phyloP scores from a whole-genome alignment of 2,329 filamentous ascomycete species.

The Phialocephala subalpina region DNA sequence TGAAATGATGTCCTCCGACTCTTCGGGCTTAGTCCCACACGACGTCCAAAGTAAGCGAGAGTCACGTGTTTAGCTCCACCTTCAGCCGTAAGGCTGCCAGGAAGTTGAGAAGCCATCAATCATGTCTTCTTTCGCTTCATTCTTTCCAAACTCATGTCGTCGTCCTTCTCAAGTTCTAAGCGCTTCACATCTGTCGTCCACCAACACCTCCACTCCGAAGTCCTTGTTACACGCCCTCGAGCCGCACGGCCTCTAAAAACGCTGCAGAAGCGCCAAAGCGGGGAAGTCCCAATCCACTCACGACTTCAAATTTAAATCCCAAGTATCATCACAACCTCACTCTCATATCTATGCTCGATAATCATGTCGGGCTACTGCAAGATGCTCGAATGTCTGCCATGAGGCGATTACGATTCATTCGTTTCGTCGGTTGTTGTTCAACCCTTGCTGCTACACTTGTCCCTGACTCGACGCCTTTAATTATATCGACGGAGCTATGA shows the following conservation, averaged over 20 bases:
- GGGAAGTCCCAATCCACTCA: conserved; percentile 2
- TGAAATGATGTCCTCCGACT: no score
- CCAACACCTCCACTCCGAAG: not conserved
- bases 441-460: not conserved
- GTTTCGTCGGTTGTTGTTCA: not conserved
- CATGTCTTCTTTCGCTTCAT: not conserved
- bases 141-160: no score
- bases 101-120: not conserved
- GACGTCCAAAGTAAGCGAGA: not conserved
- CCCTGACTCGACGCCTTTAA: not conserved
- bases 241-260: not conserved
- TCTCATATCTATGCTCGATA: not conserved
- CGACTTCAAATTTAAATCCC: not conserved
- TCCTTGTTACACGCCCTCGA: not conserved
- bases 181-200: not conserved
- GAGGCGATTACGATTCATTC: not conserved
- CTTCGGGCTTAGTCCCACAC: not conserved
- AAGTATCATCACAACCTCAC: not conserved
- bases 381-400: not conserved
- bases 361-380: no score
- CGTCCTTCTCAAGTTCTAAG: not conserved
- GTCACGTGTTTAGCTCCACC: not conserved
- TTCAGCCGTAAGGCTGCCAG: not conserved
- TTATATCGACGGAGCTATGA: not conserved
- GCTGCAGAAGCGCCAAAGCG: conserved; percentile 2